Conservation (phyloP, 2,329 filamentous ascomycete genomes). For the Phyllachora maydis region DNA sequence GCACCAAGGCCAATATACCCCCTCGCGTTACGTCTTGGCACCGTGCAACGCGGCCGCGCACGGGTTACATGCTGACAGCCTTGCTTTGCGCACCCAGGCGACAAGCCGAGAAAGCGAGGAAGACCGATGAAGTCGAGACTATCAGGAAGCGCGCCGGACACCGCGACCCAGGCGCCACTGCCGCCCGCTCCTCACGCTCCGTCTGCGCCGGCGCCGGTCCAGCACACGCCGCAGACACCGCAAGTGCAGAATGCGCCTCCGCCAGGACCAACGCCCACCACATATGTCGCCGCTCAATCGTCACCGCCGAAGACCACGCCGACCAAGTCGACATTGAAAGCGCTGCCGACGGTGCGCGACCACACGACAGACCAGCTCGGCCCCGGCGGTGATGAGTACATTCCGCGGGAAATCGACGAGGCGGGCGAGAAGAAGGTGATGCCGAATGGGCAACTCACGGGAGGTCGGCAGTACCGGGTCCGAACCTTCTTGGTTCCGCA, state of each 20-base stretch:
- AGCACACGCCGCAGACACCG: slow-evolving; percentile 17
- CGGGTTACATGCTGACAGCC: slow-evolving; percentile 10
- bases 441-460: slow-evolving; percentile 59
- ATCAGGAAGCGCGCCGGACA: slow-evolving; percentile 31
- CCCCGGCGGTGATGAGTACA: slow-evolving; percentile 77
- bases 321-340: slow-evolving; percentile 73
- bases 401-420: slow-evolving; percentile 82
- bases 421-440: slow-evolving; percentile 89
- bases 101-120: slow-evolving; percentile 34
- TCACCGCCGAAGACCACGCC: slow-evolving; percentile 62
- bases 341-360: slow-evolving; percentile 83
- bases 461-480: slow-evolving; percentile 75
- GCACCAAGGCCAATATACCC: no score
- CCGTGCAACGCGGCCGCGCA: slow-evolving; percentile 11
- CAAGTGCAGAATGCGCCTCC: slow-evolving; percentile 28
- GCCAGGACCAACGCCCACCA: slow-evolving; percentile 18
- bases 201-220: slow-evolving; percentile 10
- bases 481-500: slow-evolving; percentile 85
- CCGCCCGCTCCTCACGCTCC: slow-evolving; percentile 18
- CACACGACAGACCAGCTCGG: slow-evolving; percentile 94
- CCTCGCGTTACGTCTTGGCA: slow-evolving; percentile 11
- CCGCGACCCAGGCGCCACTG: slow-evolving; percentile 28
- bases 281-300: slow-evolving; percentile 17
- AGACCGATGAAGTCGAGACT: slow-evolving; percentile 40
- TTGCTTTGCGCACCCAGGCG: slow-evolving; percentile 17